Percentiles rank a stretch among this genome's conserved stretches.
phyloP scores from a whole-genome alignment of 768 basidiomycete species.

The Mycena vulgaris region DNA sequence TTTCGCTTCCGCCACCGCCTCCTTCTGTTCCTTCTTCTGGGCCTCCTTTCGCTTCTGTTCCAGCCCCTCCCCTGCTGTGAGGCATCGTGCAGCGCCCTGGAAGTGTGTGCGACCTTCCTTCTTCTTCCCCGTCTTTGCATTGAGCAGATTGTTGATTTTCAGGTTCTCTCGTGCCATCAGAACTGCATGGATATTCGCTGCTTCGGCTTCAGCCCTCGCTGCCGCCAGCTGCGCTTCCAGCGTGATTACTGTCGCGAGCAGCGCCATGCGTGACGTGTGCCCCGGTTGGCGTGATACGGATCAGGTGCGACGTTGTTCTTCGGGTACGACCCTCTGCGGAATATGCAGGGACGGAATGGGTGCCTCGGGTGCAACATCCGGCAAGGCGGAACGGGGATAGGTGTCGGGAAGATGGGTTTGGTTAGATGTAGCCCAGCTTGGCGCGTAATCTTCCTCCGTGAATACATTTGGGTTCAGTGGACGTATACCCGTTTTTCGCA shows the following conservation, averaged over 20 bases:
- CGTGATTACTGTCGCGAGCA: neutral
- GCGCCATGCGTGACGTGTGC: neutral
- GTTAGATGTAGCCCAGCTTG: too few relatives aligned
- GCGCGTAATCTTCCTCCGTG: too few relatives aligned
- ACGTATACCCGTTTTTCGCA: too few relatives aligned
- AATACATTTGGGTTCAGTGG: too few relatives aligned
- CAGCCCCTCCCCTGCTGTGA: neutral
- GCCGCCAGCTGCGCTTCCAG: neutral
- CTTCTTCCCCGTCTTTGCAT: conserved; percentile 14
- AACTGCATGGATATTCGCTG: conserved; percentile 3
- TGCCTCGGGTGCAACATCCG: too few relatives aligned
- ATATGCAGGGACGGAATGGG: too few relatives aligned
- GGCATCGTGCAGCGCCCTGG: conserved; percentile 1
- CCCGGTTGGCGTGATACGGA: too few relatives aligned
- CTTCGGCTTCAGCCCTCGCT: neutral
- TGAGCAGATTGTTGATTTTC: conserved; percentile 11
- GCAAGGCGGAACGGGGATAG: too few relatives aligned
- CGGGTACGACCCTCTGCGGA: too few relatives aligned
- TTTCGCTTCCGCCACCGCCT: neutral
- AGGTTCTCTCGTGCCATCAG: conserved; percentile 19
- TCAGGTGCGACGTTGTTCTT: too few relatives aligned
- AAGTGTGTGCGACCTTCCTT: conserved; percentile 5
- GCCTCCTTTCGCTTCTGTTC: conserved; percentile 4
- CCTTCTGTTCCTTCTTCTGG: neutral
- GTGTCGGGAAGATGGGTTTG: too few relatives aligned